Base-by-base conservation (phyloP, 1,284 basidiomycete species). In the Golubevia sp. region DNA sequence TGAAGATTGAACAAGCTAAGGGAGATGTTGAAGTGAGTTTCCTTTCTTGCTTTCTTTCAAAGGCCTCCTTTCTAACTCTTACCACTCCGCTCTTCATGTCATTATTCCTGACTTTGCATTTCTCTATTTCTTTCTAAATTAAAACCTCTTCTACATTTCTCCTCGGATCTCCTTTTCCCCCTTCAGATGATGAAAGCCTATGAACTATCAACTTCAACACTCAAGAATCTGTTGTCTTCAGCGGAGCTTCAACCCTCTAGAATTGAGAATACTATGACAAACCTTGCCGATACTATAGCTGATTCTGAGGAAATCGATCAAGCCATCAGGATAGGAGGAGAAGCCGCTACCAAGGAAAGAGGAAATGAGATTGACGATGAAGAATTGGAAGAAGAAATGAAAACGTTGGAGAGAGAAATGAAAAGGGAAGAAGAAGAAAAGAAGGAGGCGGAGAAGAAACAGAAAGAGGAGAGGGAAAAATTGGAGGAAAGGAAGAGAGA, bases 211-310 rank as follows among this genome's bases (percentile, higher is more conserved):
- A 90, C 92, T 0, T 84, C 87, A 1, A 93, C 93, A 0, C 87
- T 98, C 7, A 88, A 88, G 11, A 84, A 87, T 0, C 88, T 97
- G 49, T 88, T 97, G 1, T 85, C 89, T 0, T 89, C 95, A 72
- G 92, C 93, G 0, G 89, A 89, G 0, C 86, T 98, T 13, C 89
- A 91, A 67, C 87, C 88, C 4, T 91, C 91, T 20, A 88, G 88
- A 55, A 89, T 97, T 57, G 92, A 96, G 55, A 86, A 88, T 69
- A 95, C 93, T 1, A 90, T 97, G 88, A 92, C 94, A 34, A 90
- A 90, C 2, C 87, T 98, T 74, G 89, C 91, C 0, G 91, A 92
- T 63, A 91, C 90, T 0, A 90, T 93, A 65, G 89, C 89, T 0
- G 90, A 93, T 76, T 91, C 92, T 58, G 86, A 86, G 56, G 94